A percentile compares a stretch with the other conserved stretches of the same genome.
These are phyloP conservation scores for Paecilomyces variotii DNA, from an alignment of 2,329 filamentous ascomycete species.

Conservation along the genomic window DNA sequence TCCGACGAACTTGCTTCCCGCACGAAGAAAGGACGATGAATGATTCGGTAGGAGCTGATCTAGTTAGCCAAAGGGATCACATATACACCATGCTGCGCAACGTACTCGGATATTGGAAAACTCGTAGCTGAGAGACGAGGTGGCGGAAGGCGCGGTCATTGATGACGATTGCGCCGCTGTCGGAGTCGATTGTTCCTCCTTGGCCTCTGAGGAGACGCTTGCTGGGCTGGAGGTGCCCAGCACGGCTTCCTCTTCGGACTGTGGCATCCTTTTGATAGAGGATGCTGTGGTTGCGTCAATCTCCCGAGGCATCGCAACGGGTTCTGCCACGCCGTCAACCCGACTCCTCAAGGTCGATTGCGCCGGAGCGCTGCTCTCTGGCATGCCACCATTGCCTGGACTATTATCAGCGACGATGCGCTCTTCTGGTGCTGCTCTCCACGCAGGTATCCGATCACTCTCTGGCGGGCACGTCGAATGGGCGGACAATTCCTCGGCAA, in stretches of 20 bases:
- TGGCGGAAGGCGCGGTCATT: slow-evolving; percentile 25
- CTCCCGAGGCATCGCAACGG: slow-evolving; percentile 18
- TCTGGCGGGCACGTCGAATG: slow-evolving; percentile 46
- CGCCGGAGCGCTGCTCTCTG: slow-evolving; percentile 15
- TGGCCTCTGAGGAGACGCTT: slow-evolving; percentile 28
- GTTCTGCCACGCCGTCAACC: slow-evolving; percentile 18
- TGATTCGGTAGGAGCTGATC: slow-evolving; percentile 63
- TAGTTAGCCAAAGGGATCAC: slow-evolving; percentile 7
- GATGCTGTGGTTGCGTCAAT: slow-evolving; percentile 13
- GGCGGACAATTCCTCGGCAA: slow-evolving; percentile 36
- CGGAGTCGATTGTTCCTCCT: slow-evolving; percentile 27
- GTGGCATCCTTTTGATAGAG: slow-evolving; percentile 17
- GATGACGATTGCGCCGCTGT: slow-evolving; percentile 18
- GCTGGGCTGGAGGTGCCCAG: slow-evolving; percentile 25
- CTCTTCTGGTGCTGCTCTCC: slow-evolving; percentile 24
- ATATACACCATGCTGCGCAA: neutral
- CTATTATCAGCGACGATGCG: slow-evolving; percentile 9
- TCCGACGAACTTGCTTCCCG: slow-evolving; percentile 80
- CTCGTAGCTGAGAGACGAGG: slow-evolving; percentile 46
- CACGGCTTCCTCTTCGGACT: slow-evolving; percentile 23
- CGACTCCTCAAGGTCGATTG: slow-evolving; percentile 19
- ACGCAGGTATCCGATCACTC: slow-evolving; percentile 22
- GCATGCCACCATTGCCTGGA: slow-evolving; percentile 19
- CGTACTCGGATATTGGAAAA: slow-evolving; percentile 50
- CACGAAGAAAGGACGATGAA: slow-evolving; percentile 77